phyloP scores from a whole-genome alignment of 2,329 filamentous ascomycete genomes.

The Fusarium metavorans region DNA sequence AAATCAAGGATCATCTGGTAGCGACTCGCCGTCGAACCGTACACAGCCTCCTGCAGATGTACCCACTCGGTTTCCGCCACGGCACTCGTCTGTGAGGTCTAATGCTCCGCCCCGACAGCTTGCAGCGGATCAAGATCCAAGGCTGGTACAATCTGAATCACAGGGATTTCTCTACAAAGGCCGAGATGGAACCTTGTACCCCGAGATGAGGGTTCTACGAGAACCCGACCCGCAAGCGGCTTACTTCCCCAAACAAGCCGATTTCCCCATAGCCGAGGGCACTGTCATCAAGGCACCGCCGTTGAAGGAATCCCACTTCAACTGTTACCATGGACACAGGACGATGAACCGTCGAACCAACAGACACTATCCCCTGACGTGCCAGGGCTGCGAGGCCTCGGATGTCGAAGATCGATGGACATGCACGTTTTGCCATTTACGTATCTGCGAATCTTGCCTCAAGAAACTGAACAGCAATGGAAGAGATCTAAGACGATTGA shows the following conservation, averaged over 20 bases:
- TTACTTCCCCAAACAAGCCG: conserved; percentile 53
- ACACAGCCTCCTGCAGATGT: conserved; percentile 36
- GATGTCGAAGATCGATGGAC: conserved; percentile 60
- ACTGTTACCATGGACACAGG: conserved; percentile 62
- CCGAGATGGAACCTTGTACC: conserved; percentile 55
- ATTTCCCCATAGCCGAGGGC: conserved; percentile 46
- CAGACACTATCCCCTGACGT: conserved; percentile 62
- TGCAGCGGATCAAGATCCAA: conserved; percentile 44
- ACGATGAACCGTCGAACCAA: conserved; percentile 63
- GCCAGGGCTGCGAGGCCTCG: conserved; percentile 63
- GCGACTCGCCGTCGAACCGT: conserved; percentile 34
- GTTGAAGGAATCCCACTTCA: conserved; percentile 58
- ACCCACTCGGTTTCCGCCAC: conserved; percentile 45
- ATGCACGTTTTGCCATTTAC: conserved; percentile 64
- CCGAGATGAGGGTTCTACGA: conserved; percentile 53
- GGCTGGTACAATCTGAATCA: conserved; percentile 50
- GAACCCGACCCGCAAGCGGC: conserved; percentile 52
- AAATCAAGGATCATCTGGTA: conserved; percentile 32
- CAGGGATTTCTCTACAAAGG: conserved; percentile 52
- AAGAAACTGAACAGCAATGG: conserved; percentile 55
- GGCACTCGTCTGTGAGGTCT: conserved; percentile 48
- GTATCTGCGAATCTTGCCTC: conserved; percentile 63
- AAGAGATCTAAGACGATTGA: conserved; percentile 57
- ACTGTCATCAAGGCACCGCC: conserved; percentile 57
- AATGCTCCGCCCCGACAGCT: conserved; percentile 40